Percentiles rank a stretch among this genome's conserved stretches.
Evolutionary conservation across 495 filamentous ascomycete genomes (phyloP).

Genomic region (Hypoxylon subgilvum): DNA sequence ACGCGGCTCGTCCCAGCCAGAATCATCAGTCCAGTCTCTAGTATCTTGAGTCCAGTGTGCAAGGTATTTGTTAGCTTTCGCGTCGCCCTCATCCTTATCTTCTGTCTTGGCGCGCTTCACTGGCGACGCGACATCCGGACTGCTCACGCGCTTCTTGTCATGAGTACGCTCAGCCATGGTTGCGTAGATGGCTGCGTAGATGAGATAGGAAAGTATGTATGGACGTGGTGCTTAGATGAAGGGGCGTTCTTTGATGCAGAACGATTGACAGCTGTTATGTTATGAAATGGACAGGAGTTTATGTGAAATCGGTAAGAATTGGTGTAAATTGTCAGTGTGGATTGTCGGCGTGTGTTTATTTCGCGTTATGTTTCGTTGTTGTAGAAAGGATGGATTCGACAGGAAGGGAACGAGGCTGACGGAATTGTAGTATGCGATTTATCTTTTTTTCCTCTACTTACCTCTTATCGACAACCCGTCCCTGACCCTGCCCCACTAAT

Average conservation of each 20-base stretch:
- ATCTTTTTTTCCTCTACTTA: too few relatives aligned
- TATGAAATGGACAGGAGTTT: background rate
- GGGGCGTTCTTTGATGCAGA: background rate
- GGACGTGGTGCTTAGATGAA: background rate
- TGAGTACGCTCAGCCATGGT: constrained; percentile 9
- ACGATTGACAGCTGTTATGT: background rate
- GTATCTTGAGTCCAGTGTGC: constrained; percentile 81
- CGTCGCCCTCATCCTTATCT: constrained; percentile 43
- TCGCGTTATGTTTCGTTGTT: too few relatives aligned
- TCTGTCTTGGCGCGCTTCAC: constrained; percentile 44
- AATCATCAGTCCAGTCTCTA: constrained; percentile 50
- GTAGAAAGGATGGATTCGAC: too few relatives aligned
- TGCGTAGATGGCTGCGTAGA: constrained; percentile 4
- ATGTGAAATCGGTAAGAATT: too few relatives aligned
- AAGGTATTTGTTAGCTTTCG: constrained; percentile 78
- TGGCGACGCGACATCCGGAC: constrained; percentile 22
- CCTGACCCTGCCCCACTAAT: too few relatives aligned
- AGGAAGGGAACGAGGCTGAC: too few relatives aligned
- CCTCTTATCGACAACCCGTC: too few relatives aligned
- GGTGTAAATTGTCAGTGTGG: too few relatives aligned
- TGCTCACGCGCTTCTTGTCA: constrained; percentile 35
- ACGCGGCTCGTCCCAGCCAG: constrained; percentile 32
- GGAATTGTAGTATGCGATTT: too few relatives aligned
- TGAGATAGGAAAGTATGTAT: background rate
- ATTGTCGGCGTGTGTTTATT: too few relatives aligned